Base-by-base conservation (phyloP, 352 stramenopile species). In the Phytophthora tubulina region DNA sequence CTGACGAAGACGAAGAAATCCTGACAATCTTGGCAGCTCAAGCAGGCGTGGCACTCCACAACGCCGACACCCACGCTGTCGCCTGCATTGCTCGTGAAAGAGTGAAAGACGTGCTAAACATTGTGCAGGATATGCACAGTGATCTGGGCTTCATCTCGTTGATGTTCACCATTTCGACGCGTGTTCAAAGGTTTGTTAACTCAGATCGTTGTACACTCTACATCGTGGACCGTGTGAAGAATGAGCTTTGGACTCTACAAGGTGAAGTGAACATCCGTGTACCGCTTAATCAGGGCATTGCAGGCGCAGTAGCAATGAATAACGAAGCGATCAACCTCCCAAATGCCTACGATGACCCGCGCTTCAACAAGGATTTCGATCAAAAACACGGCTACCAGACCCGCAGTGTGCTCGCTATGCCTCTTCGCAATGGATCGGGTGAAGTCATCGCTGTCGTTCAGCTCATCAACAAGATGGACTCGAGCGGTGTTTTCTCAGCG, bases 171-270 rank as follows among this genome's bases (percentile, higher is more conserved):
- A 96, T 98, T 61, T 97, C 93, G 21, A 90, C 87, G 14, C 88
- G 95, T 31, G 89, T 97, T 13, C 90, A 94, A 51, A 78, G 74
- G 36, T 84, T 98, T 49, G 84, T 98, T 9, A 86, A 96, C 59
- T 96, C 93, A 41, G 95, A 99, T 67, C 89, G 94, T 5, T 97
- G 92, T 55, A 97, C 92, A 27, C 78, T 99, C 4, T 98, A 97
- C 75, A 95, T 98, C 49, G 76, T 98, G 15, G 93, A 98, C 68
- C 84, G 93, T 27, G 76, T 82, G 54, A 96, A 92, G 55, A 92
- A 90, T 55, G 92, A 98, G 67, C 82, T 98, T 6, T 96, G 93
- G 93, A 95, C 92, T 36, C 74, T 97, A 3, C 93, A 97, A 63
- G 91, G 91, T 10, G 91, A 95, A 70, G 86, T 96, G 15, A 94